phyloP scores from a whole-genome alignment of 306 rosid genomes.

The Dryas octopetala region DNA sequence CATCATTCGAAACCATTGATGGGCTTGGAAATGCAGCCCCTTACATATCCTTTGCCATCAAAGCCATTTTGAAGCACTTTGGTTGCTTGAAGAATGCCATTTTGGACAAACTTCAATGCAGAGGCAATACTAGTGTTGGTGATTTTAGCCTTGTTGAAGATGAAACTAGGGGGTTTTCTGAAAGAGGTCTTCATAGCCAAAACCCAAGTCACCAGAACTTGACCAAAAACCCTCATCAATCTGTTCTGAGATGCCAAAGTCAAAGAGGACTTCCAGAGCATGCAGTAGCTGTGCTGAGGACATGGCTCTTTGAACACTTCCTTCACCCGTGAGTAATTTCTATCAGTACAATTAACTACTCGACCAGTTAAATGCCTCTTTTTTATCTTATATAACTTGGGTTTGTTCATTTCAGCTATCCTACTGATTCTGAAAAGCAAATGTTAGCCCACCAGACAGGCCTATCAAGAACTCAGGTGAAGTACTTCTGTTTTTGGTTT shows the following conservation, averaged over 20 bases:
- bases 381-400: background rate
- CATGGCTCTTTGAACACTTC: conserved; percentile 41
- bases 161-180: background rate
- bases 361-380: background rate
- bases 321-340: conserved; percentile 35
- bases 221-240: background rate
- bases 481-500: too few species aligned
- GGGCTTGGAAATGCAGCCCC: conserved; percentile 34
- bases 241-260: conserved; percentile 19
- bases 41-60: conserved; percentile 23
- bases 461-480: conserved; percentile 35
- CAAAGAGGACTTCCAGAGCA: conserved; percentile 36
- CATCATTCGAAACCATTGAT: conserved; percentile 28
- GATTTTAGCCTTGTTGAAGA: background rate
- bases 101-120: conserved; percentile 22
- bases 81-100: conserved; percentile 32
- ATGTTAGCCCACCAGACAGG: conserved; percentile 35
- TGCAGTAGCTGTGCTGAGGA: conserved; percentile 29
- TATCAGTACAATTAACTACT: too few species aligned
- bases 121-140: background rate
- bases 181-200: background rate
- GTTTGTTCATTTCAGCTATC: conserved; percentile 23
- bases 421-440: conserved; percentile 34
- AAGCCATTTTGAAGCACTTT: conserved; percentile 33
- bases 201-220: conserved; percentile 12